phyloP scores from a whole-genome alignment of 805 yeast genomes.

The Starmerella apis region DNA sequence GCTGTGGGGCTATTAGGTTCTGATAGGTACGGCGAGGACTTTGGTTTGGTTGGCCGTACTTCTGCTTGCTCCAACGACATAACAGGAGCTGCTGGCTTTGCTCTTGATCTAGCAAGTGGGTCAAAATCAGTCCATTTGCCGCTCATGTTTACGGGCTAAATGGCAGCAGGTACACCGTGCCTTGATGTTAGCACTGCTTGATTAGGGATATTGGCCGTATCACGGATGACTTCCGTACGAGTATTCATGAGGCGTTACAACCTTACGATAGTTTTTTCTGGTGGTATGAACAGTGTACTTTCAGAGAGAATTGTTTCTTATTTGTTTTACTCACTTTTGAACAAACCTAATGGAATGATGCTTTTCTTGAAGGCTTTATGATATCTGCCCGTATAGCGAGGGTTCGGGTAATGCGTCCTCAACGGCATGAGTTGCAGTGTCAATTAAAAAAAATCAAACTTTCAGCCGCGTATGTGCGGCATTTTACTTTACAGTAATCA shows the following conservation, averaged over 20 bases:
- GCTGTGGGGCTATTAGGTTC: not conserved
- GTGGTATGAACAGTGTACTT: too few relatives aligned
- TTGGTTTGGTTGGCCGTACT: conserved; percentile 3
- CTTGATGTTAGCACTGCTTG: not conserved
- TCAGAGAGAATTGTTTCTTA: too few relatives aligned
- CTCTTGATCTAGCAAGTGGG: conserved; percentile 21
- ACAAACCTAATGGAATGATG: too few relatives aligned
- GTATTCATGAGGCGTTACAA: not conserved
- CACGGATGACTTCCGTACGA: too few relatives aligned
- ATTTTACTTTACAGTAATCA: conserved; percentile 24
- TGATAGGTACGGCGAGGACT: not conserved
- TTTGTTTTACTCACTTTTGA: too few relatives aligned
- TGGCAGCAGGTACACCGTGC: not conserved
- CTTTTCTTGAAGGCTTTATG: too few relatives aligned
- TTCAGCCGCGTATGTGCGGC: conserved; percentile 28
- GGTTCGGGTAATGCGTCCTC: not conserved
- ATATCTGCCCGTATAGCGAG: too few relatives aligned
- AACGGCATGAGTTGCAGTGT: not conserved
- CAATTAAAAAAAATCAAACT: not conserved
- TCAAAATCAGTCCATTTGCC: conserved; percentile 26
- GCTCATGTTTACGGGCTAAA: conserved; percentile 8
- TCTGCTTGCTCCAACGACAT: conserved; percentile 17
- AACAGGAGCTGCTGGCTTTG: conserved; percentile 18
- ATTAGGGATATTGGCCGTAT: not conserved
- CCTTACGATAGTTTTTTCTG: not conserved